Evolutionary conservation across 1,284 basidiomycete genomes (phyloP), one percentile per base, ranked within the genome.

Genomic region (Coniophora puteana): DNA sequence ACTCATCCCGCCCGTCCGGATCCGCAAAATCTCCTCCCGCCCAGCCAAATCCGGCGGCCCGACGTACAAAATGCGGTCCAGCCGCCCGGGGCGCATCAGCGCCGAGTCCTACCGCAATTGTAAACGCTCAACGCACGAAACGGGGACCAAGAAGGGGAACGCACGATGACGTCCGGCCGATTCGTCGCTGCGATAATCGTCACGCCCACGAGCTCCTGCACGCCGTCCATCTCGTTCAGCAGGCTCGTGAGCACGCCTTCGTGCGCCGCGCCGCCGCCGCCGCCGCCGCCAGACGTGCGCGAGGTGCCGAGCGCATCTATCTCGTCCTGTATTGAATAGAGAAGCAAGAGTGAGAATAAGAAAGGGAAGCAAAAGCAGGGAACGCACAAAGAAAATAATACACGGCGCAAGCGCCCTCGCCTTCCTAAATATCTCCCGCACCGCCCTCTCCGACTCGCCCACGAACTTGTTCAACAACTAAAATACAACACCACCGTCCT

Each of bases 181-280:
- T 99, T 99, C 4, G 96, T 99, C 1, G 96, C 96, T 1, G 93
- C 96, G 4, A 99, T 80, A 26, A 99, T 81, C 1, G 93, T 93
- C 12, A 99, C 96, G 1, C 93, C 92, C 4, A 87, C 72, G 16
- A 97, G 72, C 62, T 93, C 89, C 63, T 98, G 92, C 2, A 99
- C 89, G 11, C 96, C 96, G 60, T 99, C 96, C 92, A 99, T 98
- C 64, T 98, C 96, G 58, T 94, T 99, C 40, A 99, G 66, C 16
- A 99, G 71, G 45, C 84, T 95, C 0, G 93, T 96, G 14, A 99
- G 75, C 11, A 98, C 91, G 6, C 95, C 91, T 53, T 91, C 87
- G 51, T 93, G 84, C 0, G 83, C 75, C 1, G 47, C 42, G 6
- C 65, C 62, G 1, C 69, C 68, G 3, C 67, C 61, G 29, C 79